Conservation (phyloP, 768 basidiomycete genomes). For the Nidularia sp. region DNA sequence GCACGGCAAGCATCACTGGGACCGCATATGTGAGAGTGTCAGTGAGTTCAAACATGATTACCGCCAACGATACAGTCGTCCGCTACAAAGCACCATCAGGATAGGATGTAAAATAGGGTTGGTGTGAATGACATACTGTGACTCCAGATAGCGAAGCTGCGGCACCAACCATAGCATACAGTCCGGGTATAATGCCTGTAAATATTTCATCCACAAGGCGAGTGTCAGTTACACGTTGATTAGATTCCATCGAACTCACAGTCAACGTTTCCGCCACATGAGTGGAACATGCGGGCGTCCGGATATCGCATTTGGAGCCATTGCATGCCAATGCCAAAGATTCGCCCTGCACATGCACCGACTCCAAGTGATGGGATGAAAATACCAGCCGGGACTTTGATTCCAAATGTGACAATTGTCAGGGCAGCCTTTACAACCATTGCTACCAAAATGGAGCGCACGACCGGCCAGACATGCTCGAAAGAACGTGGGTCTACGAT, state of each 20-base stretch:
- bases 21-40: slow-evolving; percentile 90
- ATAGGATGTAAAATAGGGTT: background rate
- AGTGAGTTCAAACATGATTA: slow-evolving; percentile 94
- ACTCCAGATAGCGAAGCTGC: slow-evolving; percentile 95
- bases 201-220: background rate
- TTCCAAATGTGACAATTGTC: slow-evolving; percentile 89
- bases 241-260: slow-evolving; percentile 37
- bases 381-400: slow-evolving; percentile 89
- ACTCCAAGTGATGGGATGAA: slow-evolving; percentile 96
- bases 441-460: slow-evolving; percentile 65
- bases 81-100: slow-evolving; percentile 37
- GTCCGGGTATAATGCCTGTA: slow-evolving; percentile 71
- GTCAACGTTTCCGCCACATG: slow-evolving; percentile 58
- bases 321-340: slow-evolving; percentile 80
- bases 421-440: slow-evolving; percentile 78
- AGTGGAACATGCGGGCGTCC: slow-evolving; percentile 52
- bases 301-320: slow-evolving; percentile 67
- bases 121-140: slow-evolving; percentile 49
- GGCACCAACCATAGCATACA: slow-evolving; percentile 96
- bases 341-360: slow-evolving; percentile 89
- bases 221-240: background rate
- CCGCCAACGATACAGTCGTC: slow-evolving; percentile 90
- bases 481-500: slow-evolving; percentile 56
- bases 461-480: slow-evolving; percentile 55
- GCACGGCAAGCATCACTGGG: slow-evolving; percentile 83